Conservation (phyloP, 345 rosid genomes). For the Brassica juncea region DNA sequence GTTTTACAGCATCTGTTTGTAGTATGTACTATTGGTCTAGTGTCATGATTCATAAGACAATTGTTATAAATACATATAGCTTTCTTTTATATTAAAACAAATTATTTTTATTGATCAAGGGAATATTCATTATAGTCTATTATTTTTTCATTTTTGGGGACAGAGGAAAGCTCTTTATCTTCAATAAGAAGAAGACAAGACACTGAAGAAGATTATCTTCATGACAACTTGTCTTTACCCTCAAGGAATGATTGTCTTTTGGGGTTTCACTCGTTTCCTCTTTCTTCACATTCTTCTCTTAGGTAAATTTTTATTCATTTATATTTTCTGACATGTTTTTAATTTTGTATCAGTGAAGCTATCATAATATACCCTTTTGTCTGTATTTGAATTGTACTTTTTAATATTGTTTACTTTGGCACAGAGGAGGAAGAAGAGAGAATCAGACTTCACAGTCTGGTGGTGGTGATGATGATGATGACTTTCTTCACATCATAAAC, state of each 20-base stretch:
- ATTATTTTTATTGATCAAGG: slow-evolving; percentile 11
- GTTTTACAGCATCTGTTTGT: slow-evolving; percentile 37
- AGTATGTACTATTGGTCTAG: slow-evolving; percentile 42
- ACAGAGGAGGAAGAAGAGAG: slow-evolving; percentile 29
- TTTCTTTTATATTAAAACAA: not conserved
- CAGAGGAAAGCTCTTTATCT: slow-evolving; percentile 40
- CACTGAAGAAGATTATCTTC: slow-evolving; percentile 35
- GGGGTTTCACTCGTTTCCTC: slow-evolving; percentile 38
- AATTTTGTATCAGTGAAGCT: slow-evolving; percentile 24
- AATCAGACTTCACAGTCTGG: slow-evolving; percentile 39
- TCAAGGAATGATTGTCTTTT: slow-evolving; percentile 45
- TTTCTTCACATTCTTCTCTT: slow-evolving; percentile 39
- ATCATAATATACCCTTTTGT: slow-evolving; percentile 26
- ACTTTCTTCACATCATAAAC: slow-evolving; percentile 47
- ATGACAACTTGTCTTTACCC: slow-evolving; percentile 40
- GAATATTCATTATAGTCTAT: slow-evolving; percentile 18
- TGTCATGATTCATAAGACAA: slow-evolving; percentile 43
- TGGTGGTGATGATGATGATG: slow-evolving; percentile 32
- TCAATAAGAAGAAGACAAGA: slow-evolving; percentile 47
- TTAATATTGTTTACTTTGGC: slow-evolving; percentile 15
- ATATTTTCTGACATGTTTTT: slow-evolving; percentile 33
- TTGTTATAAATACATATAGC: slow-evolving; percentile 35
- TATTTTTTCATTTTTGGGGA: not conserved
- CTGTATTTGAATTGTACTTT: slow-evolving; percentile 28
- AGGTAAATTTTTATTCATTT: slow-evolving; percentile 20